Base-by-base conservation (phyloP, 2,329 filamentous ascomycete genomes). In the Neonectria faginata region DNA sequence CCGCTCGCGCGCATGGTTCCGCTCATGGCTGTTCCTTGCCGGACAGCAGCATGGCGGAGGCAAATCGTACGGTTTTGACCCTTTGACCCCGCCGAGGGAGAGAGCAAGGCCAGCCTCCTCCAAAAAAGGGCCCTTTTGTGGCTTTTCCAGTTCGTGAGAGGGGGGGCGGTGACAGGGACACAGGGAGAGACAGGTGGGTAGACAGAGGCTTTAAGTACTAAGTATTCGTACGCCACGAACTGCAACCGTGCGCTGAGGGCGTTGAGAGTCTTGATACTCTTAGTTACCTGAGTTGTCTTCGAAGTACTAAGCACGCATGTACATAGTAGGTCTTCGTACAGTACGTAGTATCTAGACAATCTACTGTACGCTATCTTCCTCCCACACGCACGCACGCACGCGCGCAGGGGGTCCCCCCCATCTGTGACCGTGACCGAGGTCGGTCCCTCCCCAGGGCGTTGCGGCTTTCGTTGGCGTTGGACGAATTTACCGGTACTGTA, bases 31-130 rank as follows among this genome's bases (percentile, higher is more conserved):
- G n/a, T 63, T 33, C 58, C 60, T 63, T 58, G 60, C 59, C 55
- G 64, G 54, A 55, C 45, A 60, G 52, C 56, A 56, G 55, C 55
- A 53, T 20, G 48, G 44, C 16, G n/a, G 41, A 44, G 51, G 39
- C 44, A 20, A 36, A 63, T 66, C 64, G 60, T 66, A 66, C 64
- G 63, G 63, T 65, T 62, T 52, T 56, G 64, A 53, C 16, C 36
- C 14, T 20, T 51, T 31, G 50, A 27, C 39, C 39, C 39, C 42
- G 39, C 56, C 56, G 29, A 25, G 8, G 36, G 4, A 36, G 36
- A 36, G 36, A 16, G 20, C 42, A 57, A 60, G 18, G n/a, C 50
- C 42, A 52, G 33, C 52, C 42, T 22, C 8, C 31, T 14, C 36
- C 14, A 5, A 7, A 29, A 25, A 39, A 44, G 18, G 22, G 33